Evolutionary conservation across 2,329 filamentous ascomycete genomes (phyloP).

Genomic region (Colletotrichum graminicola): DNA sequence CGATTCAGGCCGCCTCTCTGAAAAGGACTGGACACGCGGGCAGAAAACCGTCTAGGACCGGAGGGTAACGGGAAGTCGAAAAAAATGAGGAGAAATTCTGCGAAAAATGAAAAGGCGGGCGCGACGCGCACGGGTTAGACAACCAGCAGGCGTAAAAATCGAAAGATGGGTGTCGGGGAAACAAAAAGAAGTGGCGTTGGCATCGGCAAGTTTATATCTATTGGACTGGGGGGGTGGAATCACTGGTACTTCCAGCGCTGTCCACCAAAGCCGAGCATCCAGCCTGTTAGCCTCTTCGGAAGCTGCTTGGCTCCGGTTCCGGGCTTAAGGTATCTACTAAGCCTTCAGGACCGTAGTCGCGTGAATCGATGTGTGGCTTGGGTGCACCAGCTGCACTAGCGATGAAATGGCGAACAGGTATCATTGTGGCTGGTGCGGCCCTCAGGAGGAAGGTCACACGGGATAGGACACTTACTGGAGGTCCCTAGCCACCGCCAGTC

Average conservation of each 20-base stretch:
- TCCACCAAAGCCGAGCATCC: conserved; percentile 15
- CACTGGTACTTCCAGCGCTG: conserved; percentile 32
- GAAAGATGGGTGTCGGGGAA: conserved; percentile 17
- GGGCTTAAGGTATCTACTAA: neutral
- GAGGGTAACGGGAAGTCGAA: neutral
- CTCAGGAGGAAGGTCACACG: neutral
- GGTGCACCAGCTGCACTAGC: neutral
- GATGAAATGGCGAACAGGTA: neutral
- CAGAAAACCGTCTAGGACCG: neutral
- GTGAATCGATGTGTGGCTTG: conserved; percentile 20
- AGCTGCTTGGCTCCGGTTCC: conserved; percentile 23
- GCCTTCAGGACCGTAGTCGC: neutral
- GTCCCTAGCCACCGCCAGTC: conserved; percentile 26
- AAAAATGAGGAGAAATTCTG: conserved; percentile 15
- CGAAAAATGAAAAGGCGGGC: conserved; percentile 21
- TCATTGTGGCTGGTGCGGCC: neutral
- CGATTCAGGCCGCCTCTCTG: conserved; percentile 31
- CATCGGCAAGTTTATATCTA: conserved; percentile 43
- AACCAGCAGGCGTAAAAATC: conserved; percentile 17
- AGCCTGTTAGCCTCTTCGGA: conserved; percentile 26
- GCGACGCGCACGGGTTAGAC: conserved; percentile 19
- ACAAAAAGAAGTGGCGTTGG: conserved; percentile 39
- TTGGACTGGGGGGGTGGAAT: conserved; percentile 37
- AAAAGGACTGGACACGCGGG: conserved; percentile 16
- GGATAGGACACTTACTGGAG: neutral